phyloP scores from a whole-genome alignment of 768 basidiomycete species.

The Lactarius hengduanensis region DNA sequence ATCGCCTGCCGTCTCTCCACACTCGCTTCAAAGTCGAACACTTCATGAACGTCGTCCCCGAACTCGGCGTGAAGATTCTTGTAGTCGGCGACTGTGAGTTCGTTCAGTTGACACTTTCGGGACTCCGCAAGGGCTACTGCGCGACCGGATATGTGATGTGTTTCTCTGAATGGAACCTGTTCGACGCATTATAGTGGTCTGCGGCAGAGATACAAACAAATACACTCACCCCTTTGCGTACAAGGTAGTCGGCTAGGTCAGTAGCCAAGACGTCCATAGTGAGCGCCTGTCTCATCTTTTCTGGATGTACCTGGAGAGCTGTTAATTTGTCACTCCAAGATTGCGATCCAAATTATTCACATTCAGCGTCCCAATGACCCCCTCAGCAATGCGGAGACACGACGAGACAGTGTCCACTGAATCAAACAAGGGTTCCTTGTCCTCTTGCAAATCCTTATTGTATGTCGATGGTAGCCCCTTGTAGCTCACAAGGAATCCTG shows the following conservation, averaged over 20 bases:
- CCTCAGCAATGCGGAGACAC: conserved; percentile 89
- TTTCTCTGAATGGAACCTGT: conserved; percentile 97
- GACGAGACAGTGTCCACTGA: conserved; percentile 86
- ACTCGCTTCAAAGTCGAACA: conserved; percentile 95
- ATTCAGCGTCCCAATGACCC: conserved; percentile 87
- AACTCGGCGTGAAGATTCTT: conserved; percentile 74
- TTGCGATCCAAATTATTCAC: conserved; percentile 43
- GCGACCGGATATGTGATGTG: conserved; percentile 96
- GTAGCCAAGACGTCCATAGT: conserved; percentile 99
- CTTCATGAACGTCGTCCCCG: conserved; percentile 70
- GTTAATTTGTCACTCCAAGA: neutral
- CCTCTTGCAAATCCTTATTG: conserved; percentile 99
- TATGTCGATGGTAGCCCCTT: conserved; percentile 98
- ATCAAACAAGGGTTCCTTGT: conserved; percentile 97
- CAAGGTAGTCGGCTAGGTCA: conserved; percentile 98
- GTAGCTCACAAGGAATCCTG: conserved; percentile 95
- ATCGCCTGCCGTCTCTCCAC: conserved; percentile 91
- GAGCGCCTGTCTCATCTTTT: conserved; percentile 86
- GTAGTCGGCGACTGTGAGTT: conserved; percentile 78
- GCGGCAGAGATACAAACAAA: conserved; percentile 1
- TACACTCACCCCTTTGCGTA: conserved; percentile 88
- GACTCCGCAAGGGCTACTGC: conserved; percentile 94
- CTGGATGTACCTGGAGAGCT: conserved; percentile 66
- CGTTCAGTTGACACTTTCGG: conserved; percentile 74
- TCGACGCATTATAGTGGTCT: conserved; percentile 15